A percentile compares a stretch with the other conserved stretches of the same genome.
phyloP scores from a whole-genome alignment of 257 asterid species.

The Prunella vulgaris region DNA sequence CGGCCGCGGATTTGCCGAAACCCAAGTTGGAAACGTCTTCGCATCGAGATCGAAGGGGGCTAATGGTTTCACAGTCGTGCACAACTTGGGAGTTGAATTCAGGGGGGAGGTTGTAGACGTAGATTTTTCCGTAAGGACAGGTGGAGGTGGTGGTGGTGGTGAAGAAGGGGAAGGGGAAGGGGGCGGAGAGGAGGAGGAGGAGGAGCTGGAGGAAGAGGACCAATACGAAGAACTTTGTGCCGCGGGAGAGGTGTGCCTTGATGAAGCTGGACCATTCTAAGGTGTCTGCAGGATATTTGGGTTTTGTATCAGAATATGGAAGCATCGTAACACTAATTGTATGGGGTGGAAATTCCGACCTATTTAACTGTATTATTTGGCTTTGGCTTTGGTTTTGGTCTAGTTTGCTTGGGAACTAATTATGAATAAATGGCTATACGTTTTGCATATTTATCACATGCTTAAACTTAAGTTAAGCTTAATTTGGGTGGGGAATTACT shows the following conservation, averaged over 20 bases:
- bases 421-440: too few species aligned
- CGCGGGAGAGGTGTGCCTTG: neutral
- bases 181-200: slow-evolving; percentile 18
- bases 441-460: neutral
- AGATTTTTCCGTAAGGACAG: slow-evolving; percentile 41
- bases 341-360: too few species aligned
- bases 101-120: slow-evolving; percentile 45
- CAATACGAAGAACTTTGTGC: slow-evolving; percentile 23
- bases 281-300: neutral
- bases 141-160: neutral
- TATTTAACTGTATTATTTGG: neutral
- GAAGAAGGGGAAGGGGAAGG: neutral
- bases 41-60: slow-evolving; percentile 40
- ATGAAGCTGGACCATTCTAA: neutral
- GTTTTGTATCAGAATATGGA: neutral
- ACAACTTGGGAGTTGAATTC: slow-evolving; percentile 31
- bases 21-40: slow-evolving; percentile 39
- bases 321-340: neutral
- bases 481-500: neutral
- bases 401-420: too few species aligned
- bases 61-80: slow-evolving; percentile 29
- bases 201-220: slow-evolving; percentile 28
- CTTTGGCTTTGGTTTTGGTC: neutral
- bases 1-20: slow-evolving; percentile 34
- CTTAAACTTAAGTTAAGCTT: neutral